These are phyloP conservation scores for Aureobasidium leucospermi DNA, from an alignment of 2,329 filamentous ascomycete genomes.

Conservation along the genomic window DNA sequence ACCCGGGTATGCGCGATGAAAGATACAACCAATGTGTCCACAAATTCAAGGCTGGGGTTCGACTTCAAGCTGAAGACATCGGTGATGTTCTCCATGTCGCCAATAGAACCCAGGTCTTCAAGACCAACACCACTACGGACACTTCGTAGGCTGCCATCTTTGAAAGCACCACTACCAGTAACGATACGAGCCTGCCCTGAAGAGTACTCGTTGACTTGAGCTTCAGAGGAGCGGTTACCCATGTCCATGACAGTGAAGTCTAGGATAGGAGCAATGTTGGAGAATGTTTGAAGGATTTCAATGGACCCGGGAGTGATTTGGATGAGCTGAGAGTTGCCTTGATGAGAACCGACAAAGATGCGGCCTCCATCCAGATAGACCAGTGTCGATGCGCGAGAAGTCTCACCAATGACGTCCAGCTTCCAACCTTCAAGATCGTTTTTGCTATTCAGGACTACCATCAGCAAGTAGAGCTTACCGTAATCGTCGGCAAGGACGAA, in stretches of 20 bases:
- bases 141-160: slow-evolving; percentile 80
- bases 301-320: slow-evolving; percentile 54
- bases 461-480: slow-evolving; percentile 75
- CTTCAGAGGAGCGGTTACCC: slow-evolving; percentile 73
- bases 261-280: slow-evolving; percentile 83
- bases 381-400: slow-evolving; percentile 68
- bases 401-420: slow-evolving; percentile 59
- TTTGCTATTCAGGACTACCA: slow-evolving; percentile 59
- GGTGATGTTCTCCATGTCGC: slow-evolving; percentile 53
- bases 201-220: slow-evolving; percentile 80
- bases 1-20: slow-evolving; percentile 77
- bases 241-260: slow-evolving; percentile 97
- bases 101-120: slow-evolving; percentile 76
- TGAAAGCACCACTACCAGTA: slow-evolving; percentile 82
- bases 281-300: slow-evolving; percentile 64
- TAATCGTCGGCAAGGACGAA: slow-evolving; percentile 93
- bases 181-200: slow-evolving; percentile 92
- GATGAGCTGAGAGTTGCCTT: slow-evolving; percentile 84
- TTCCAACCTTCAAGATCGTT: slow-evolving; percentile 66
- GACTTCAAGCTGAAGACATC: slow-evolving; percentile 52
- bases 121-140: slow-evolving; percentile 90
- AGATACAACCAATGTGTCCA: slow-evolving; percentile 70
- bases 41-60: slow-evolving; percentile 41
- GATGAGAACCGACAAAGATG: slow-evolving; percentile 84
- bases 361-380: slow-evolving; percentile 68